Base-by-base conservation (phyloP, 257 asterid species). In the Nicotiana benthamiana region DNA sequence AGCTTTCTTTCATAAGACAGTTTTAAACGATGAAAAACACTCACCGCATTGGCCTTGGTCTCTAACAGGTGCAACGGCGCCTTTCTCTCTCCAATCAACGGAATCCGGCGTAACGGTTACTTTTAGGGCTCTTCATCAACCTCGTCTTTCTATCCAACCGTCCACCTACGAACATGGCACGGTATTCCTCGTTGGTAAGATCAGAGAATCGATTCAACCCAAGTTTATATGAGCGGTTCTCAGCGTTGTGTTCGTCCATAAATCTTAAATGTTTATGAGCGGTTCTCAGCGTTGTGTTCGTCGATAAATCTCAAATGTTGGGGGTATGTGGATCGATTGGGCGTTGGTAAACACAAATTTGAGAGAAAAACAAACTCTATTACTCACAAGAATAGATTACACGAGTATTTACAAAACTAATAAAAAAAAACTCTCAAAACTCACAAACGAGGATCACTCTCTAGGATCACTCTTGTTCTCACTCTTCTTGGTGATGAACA, bases 21-120 rank as follows among this genome's bases (percentile, higher is more conserved):
- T 9, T 15, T 40, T 15, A 1, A 75, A 40, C 26, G 51, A 61
- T 2, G 30, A 13, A 26, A 12, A 61, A 13, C n/a, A 18, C 92
- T 81, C 79, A 93, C 99, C 99, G 20, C 97, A 93, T 61, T 89
- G 97, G 77, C 99, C 99, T 83, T 95, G 98, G 88, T 95, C 95
- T 81, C 93, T 95, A 78, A 95, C 97, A 22, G 93, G 89, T 75
- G 87, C 89, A 32, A 95, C 93, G 28, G 97, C 97, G 32, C 98
- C 99, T 81, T 92, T 89, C 81, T 87, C 85, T 77, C 97, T 92
- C 99, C 99, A 95, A 81, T 95, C 97, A 68, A 93, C 89, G 46
- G 89, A 85, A 11, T 80, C 88, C 61, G 97, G 98, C 89, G 82
- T 95, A 94, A n/a, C 97, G 89, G 16, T 86, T 85, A 72, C 90